A percentile compares a stretch with the other conserved stretches of the same genome.
These are phyloP conservation scores for Tephrocybe sp. DNA, from an alignment of 768 basidiomycete genomes.

Conservation along the genomic window DNA sequence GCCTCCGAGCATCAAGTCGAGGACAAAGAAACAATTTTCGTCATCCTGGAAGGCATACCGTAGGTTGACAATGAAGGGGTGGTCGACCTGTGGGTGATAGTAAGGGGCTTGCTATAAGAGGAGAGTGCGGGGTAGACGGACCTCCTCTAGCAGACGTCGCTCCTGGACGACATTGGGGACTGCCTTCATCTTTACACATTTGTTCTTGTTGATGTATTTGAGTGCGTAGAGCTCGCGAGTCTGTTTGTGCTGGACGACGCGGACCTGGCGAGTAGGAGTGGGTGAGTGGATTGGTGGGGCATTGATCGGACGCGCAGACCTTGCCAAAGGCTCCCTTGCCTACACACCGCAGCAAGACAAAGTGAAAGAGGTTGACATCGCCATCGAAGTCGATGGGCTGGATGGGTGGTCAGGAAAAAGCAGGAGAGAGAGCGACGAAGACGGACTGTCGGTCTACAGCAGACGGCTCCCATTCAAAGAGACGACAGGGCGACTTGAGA, in stretches of 20 bases:
- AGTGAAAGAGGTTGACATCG: conserved; percentile 96
- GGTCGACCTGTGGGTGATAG: conserved; percentile 68
- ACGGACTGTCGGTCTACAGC: conserved; percentile 79
- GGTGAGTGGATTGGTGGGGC: not conserved
- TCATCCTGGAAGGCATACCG: conserved; percentile 98
- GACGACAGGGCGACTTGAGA: conserved; percentile 6
- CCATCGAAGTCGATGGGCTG: conserved; percentile 96
- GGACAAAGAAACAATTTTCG: conserved; percentile 97
- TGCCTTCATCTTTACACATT: conserved; percentile 98
- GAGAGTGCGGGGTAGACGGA: conserved; percentile 26
- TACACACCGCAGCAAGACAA: conserved; percentile 91
- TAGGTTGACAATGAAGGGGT: conserved; percentile 92
- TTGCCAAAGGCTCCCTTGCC: conserved; percentile 99
- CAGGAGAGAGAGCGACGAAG: not conserved
- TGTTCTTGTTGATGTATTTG: conserved; percentile 99
- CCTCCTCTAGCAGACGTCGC: conserved; percentile 93
- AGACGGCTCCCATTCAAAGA: conserved; percentile 69
- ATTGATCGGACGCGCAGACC: conserved; percentile 41
- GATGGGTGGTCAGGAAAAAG: not conserved
- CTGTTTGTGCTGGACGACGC: conserved; percentile 99
- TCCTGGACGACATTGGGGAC: conserved; percentile 98
- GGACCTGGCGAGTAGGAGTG: conserved; percentile 60
- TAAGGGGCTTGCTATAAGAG: conserved; percentile 12
- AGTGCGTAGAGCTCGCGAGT: conserved; percentile 95
- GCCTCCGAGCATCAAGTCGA: conserved; percentile 96